A percentile compares a stretch with the other conserved stretches of the same genome.
These are phyloP conservation scores for Sporisorium graminicola DNA, from an alignment of 1,284 basidiomycete genomes.

Conservation along the genomic window DNA sequence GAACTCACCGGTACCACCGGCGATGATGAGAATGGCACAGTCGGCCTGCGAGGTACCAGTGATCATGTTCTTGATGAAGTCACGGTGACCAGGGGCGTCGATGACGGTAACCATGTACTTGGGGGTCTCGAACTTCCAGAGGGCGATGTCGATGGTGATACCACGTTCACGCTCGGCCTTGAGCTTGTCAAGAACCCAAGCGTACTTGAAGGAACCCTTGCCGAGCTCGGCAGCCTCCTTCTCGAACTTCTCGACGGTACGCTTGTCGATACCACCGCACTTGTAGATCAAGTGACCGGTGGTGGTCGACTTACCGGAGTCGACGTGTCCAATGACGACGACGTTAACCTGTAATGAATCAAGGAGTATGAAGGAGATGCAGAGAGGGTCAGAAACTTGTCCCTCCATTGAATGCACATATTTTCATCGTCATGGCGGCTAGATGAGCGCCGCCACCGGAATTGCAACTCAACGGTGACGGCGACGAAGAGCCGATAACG, in stretches of 20 bases:
- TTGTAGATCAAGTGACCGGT: slow-evolving; percentile 99
- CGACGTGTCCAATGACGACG: slow-evolving; percentile 70
- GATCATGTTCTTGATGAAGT: slow-evolving; percentile 93
- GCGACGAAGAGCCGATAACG: background rate
- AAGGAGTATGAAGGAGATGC: slow-evolving; percentile 1
- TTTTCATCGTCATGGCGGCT: background rate
- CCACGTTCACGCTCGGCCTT: slow-evolving; percentile 99
- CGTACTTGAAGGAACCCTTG: slow-evolving; percentile 97
- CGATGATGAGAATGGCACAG: slow-evolving; percentile 99
- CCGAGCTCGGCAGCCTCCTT: slow-evolving; percentile 99
- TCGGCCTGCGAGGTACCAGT: slow-evolving; percentile 98
- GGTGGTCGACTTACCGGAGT: slow-evolving; percentile 91
- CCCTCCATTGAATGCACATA: too few relatives aligned
- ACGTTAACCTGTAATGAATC: slow-evolving; percentile 66
- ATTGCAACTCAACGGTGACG: background rate
- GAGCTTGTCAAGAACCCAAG: slow-evolving; percentile 99
- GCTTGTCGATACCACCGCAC: slow-evolving; percentile 99
- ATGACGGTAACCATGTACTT: slow-evolving; percentile 79
- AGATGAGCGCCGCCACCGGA: background rate
- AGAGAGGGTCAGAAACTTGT: slow-evolving; percentile 21
- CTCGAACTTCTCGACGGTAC: slow-evolving; percentile 99
- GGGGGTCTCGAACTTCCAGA: slow-evolving; percentile 71
- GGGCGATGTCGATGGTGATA: slow-evolving; percentile 99
- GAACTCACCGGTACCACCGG: slow-evolving; percentile 99
- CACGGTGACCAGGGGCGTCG: slow-evolving; percentile 99